Evolutionary conservation across 345 rosid species (phyloP), one percentile per base, ranked within the genome.

Genomic region (Pistacia atlantica): DNA sequence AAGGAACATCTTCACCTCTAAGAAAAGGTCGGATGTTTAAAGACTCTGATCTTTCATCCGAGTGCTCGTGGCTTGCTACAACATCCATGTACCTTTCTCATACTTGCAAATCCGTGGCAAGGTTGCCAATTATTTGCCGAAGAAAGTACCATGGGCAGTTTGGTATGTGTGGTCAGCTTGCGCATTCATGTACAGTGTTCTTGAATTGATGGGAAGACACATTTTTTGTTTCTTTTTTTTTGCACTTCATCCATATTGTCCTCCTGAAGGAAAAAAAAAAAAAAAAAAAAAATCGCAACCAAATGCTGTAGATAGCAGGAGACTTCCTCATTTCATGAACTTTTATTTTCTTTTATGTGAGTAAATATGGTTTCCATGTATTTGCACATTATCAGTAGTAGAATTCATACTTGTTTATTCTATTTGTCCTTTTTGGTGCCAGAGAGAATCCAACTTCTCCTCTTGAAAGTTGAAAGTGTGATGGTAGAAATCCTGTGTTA

Each of bases 71-170:
- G 76, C 75, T 79, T 2, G 79, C 82, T 18, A 79, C 86, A 5
- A 86, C 86, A 74, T 80, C 89, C 14, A 69, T 78, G 76, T 75
- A 69, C 75, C 76, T 82, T 52, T 78, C 89, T 63, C 81, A 57
- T 37, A 58, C 77, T 5, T 85, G 97, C 66, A 90, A 85, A 86
- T 84, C 83, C 17, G 82, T 89, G 45, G 81, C 84, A 14, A 84
- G 90, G 74, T 83, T 67, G 60, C 87, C 87, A 25, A 80, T 86
- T 65, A 79, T 89, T 65, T 87, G 88, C 81, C 83, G 65, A 78
- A 87, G 83, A 89, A 91, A 87, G 69, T 86, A 85, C n/a, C 89
- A 78, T 72, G 85, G 79, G 1, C 88, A 80, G 81, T 79, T 80
- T 22, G 78, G 87, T 22, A 67, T 88, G 65, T 84, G 77, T 57